phyloP scores from a whole-genome alignment of 1,139 yeast species.

The Zygosaccharomyces pseudobailii region DNA sequence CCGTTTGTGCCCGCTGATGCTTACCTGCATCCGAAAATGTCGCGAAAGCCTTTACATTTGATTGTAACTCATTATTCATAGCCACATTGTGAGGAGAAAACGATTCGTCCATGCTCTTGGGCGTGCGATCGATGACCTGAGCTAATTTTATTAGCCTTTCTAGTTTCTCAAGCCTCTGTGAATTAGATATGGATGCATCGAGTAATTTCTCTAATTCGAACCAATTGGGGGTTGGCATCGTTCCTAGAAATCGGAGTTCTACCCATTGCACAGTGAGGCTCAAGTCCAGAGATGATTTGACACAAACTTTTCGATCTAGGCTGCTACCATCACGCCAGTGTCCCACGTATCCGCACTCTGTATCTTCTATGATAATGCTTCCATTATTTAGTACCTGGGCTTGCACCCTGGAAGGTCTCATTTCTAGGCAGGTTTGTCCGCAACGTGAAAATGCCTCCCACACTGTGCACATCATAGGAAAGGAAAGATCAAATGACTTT shows the following conservation, averaged over 20 bases:
- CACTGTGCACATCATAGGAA: slow-evolving; percentile 63
- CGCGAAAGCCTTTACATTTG: slow-evolving; percentile 39
- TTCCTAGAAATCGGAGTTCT: slow-evolving; percentile 42
- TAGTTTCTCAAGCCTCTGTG: slow-evolving; percentile 15
- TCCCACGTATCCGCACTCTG: slow-evolving; percentile 51
- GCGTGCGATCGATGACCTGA: slow-evolving; percentile 44
- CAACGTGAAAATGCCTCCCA: slow-evolving; percentile 49
- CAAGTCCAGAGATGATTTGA: slow-evolving; percentile 57
- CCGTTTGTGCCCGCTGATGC: slow-evolving; percentile 59
- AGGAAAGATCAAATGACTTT: slow-evolving; percentile 59
- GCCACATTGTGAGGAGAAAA: slow-evolving; percentile 3
- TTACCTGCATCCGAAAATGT: slow-evolving; percentile 53
- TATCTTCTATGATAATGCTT: slow-evolving; percentile 55
- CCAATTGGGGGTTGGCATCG: slow-evolving; percentile 24
- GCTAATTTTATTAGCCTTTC: slow-evolving; percentile 44
- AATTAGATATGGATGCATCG: slow-evolving; percentile 22
- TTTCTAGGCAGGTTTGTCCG: slow-evolving; percentile 53
- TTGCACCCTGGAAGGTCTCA: slow-evolving; percentile 58
- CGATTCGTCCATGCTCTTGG: background rate
- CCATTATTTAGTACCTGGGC: slow-evolving; percentile 67
- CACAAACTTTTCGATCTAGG: slow-evolving; percentile 53
- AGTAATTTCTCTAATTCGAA: slow-evolving; percentile 35
- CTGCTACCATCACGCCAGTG: slow-evolving; percentile 66
- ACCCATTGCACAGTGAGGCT: slow-evolving; percentile 66
- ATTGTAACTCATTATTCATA: slow-evolving; percentile 31